Evolutionary conservation across 169 alveolate species (phyloP).

Genomic region (Cystoisospora suis): DNA sequence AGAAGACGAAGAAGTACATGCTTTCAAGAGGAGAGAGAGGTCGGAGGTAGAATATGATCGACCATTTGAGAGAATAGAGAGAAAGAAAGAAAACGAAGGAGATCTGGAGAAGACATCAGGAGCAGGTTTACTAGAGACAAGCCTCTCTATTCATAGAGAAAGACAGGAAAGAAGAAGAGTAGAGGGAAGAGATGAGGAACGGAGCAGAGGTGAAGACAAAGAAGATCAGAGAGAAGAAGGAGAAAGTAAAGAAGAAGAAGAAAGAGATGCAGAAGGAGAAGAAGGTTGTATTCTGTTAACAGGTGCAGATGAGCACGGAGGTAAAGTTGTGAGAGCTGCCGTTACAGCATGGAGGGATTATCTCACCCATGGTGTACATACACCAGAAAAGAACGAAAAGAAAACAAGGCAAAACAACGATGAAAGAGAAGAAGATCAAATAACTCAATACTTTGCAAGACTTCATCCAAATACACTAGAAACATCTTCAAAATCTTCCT

Average conservation of each 20-base stretch:
- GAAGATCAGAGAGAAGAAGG: not conserved
- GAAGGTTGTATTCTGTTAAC: constrained; percentile 68
- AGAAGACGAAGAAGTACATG: not conserved
- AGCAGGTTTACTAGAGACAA: not conserved
- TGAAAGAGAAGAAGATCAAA: not conserved
- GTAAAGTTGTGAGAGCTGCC: constrained; percentile 85
- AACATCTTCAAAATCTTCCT: not conserved
- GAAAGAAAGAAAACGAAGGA: too few relatives aligned
- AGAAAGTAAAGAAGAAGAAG: not conserved
- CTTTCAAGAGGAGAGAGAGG: not conserved
- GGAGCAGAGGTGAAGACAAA: not conserved
- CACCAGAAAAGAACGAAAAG: not conserved
- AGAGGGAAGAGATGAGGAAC: not conserved
- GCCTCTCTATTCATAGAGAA: not conserved
- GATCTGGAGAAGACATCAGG: not conserved
- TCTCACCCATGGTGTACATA: too few relatives aligned
- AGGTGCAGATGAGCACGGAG: constrained; percentile 92
- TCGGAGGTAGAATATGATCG: not conserved
- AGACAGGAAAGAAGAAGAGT: not conserved
- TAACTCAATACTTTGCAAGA: too few relatives aligned
- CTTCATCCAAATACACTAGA: not conserved
- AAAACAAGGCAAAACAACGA: not conserved
- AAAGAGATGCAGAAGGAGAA: not conserved
- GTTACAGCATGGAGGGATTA: constrained; percentile 53
- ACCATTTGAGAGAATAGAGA: too few relatives aligned